phyloP scores from a whole-genome alignment of 2,329 filamentous ascomycete genomes.

The Fusarium compactum region DNA sequence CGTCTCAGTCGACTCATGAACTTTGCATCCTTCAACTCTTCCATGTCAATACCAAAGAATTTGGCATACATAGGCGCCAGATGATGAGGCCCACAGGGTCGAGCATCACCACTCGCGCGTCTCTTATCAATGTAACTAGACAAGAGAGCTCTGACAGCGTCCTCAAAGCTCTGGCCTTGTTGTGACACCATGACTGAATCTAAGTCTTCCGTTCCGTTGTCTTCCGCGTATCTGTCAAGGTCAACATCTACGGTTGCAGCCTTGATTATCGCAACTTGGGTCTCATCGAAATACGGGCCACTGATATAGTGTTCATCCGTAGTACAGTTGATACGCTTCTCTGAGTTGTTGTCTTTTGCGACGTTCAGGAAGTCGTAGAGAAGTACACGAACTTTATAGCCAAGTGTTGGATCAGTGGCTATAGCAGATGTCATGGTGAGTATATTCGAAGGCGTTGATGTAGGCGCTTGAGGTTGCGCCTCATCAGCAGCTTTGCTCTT shows the following conservation, averaged over 20 bases:
- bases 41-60: slow-evolving; percentile 3
- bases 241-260: slow-evolving; percentile 3
- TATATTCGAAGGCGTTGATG: not conserved
- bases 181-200: not conserved
- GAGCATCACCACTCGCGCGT: slow-evolving; percentile 6
- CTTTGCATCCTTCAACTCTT: slow-evolving; percentile 4
- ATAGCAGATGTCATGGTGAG: not conserved
- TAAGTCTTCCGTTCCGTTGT: not conserved
- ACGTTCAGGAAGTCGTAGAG: slow-evolving; percentile 12
- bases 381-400: slow-evolving; percentile 11
- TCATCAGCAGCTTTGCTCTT: not conserved
- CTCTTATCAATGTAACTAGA: slow-evolving; percentile 2
- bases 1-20: not conserved
- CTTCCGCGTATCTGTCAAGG: not conserved
- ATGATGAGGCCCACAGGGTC: slow-evolving; percentile 14
- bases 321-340: slow-evolving; percentile 11
- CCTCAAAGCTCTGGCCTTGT: not conserved
- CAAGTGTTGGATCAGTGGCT: not conserved
- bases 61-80: not conserved
- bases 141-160: not conserved
- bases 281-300: slow-evolving; percentile 2
- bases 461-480: not conserved
- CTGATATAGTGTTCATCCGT: slow-evolving; percentile 7
- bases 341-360: not conserved
- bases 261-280: slow-evolving; percentile 1